These are phyloP conservation scores for Entophlyctis helioformis DNA, from an alignment of 192 early-diverging fungal genomes.

Conservation along the genomic window DNA sequence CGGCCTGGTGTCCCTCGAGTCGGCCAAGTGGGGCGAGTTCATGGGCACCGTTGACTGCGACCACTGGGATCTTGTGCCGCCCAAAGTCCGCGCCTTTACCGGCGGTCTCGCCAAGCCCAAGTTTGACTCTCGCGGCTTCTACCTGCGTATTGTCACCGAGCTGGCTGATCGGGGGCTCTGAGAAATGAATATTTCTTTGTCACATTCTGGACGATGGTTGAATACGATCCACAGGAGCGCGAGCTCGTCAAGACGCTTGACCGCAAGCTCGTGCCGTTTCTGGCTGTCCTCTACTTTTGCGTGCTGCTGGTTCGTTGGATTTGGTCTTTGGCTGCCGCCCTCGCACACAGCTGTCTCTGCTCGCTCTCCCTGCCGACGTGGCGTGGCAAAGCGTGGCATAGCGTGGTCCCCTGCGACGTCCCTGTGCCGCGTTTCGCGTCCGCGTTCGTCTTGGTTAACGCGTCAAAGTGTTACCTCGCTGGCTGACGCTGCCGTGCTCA, in stretches of 20 bases:
- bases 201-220: no score
- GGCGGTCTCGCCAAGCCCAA: no score
- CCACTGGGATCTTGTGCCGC: conserved; percentile 78
- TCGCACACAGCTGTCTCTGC: neutral
- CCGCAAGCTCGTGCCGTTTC: conserved; percentile 11
- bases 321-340: neutral
- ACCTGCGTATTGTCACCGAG: neutral
- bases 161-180: neutral
- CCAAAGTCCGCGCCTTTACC: conserved; percentile 15
- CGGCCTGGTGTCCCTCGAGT: conserved; percentile 72
- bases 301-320: conserved; percentile 4
- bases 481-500: no score
- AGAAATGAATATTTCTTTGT: no score
- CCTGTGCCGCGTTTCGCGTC: no score
- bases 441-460: no score
- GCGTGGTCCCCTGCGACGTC: no score
- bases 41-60: conserved; percentile 65
- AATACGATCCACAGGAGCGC: conserved; percentile 28
- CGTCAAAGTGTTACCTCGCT: no score
- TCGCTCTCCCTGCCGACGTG: no score
- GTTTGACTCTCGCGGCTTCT: neutral
- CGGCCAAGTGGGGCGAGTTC: conserved; percentile 84
- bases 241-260: conserved; percentile 20
- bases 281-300: conserved; percentile 7
- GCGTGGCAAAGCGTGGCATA: no score